A percentile compares a stretch with the other conserved stretches of the same genome.
phyloP scores from a whole-genome alignment of 805 yeast species.

The Cyberlindnera lachancei region DNA sequence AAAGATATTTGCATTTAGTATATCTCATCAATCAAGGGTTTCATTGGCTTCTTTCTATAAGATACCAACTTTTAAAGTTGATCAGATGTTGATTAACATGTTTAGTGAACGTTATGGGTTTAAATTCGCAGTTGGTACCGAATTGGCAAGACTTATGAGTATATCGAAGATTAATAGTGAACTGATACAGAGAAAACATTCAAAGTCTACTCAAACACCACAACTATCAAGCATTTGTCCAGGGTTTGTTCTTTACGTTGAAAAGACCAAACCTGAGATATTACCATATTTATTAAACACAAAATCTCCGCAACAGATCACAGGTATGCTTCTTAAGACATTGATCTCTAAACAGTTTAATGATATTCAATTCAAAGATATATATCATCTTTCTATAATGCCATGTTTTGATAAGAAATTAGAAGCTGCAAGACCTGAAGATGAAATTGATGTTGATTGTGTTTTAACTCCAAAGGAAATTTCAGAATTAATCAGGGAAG shows the following conservation, averaged over 20 bases:
- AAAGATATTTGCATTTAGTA: conserved; percentile 59
- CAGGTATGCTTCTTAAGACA: conserved; percentile 69
- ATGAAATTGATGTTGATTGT: conserved; percentile 62
- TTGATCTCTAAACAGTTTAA: conserved; percentile 33
- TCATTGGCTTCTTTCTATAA: conserved; percentile 67
- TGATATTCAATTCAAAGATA: conserved; percentile 23
- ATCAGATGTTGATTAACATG: conserved; percentile 50
- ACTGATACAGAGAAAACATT: conserved; percentile 12
- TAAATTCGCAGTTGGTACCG: conserved; percentile 72
- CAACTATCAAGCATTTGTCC: conserved; percentile 74
- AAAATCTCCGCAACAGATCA: conserved; percentile 89
- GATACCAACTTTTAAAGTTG: conserved; percentile 47
- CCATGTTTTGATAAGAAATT: conserved; percentile 96
- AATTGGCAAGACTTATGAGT: conserved; percentile 68
- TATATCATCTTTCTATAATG: conserved; percentile 86
- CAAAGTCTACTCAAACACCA: conserved; percentile 4
- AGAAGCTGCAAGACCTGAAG: conserved; percentile 85
- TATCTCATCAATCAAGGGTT: conserved; percentile 81
- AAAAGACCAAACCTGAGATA: conserved; percentile 87
- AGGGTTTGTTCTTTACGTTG: conserved; percentile 94
- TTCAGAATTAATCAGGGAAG: conserved; percentile 59
- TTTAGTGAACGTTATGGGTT: conserved; percentile 60
- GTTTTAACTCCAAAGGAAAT: conserved; percentile 89
- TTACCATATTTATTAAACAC: conserved; percentile 63
- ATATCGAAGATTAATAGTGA: conserved; percentile 43